Base-by-base conservation (phyloP, 495 filamentous ascomycete species). In the Aspergillus mulundensis region DNA sequence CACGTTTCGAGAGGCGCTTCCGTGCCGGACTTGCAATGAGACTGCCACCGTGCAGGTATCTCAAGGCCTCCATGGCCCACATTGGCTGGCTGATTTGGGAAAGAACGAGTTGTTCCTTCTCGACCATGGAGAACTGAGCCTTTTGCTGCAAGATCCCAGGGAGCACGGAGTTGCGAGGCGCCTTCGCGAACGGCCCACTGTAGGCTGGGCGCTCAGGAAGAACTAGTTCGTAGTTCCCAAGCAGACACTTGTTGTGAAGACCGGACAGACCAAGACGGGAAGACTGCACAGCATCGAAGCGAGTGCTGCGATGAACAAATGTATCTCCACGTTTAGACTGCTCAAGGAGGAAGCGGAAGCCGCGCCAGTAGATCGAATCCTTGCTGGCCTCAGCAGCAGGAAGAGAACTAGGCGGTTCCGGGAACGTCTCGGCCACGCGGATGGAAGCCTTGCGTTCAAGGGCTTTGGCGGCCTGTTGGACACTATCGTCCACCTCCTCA, bases 331-430 rank as follows among this genome's bases (percentile, higher is more conserved):
- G 73, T 53, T 75, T 79, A 23, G 80, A 81, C 40, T 76, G 76
- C 30, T 83, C 77, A 42, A 82, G 72, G 42, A 87, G 76, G 42
- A 86, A 83, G 57, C 89, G 85, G 68, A 96, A 97, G 23, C 90
- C 90, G 57, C 90, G 86, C 78, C 93, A 92, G 67, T 94, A 96
- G n/a, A 92, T 88, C 1, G 87, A 87, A 62, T 95, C 90, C 64
- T 85, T 73, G 76, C 64, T 77, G 67, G 64, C 67, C 43, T 61
- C 77, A 50, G 61, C 43, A 21, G 70, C 55, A n/a, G 68, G 70
- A 14, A 34, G 47, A 20, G 63, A 67, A 32, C 67, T 75, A 28
- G 62, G 68, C 43, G 67, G 63, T 28, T 77, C 66, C 15, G 77
- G 75, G 7, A 81, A 67, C 10, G 73, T 70, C 45, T 84, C 78